These are phyloP conservation scores for Eucalyptus sp. DNA, from an alignment of 345 rosid species.

Conservation along the genomic window DNA sequence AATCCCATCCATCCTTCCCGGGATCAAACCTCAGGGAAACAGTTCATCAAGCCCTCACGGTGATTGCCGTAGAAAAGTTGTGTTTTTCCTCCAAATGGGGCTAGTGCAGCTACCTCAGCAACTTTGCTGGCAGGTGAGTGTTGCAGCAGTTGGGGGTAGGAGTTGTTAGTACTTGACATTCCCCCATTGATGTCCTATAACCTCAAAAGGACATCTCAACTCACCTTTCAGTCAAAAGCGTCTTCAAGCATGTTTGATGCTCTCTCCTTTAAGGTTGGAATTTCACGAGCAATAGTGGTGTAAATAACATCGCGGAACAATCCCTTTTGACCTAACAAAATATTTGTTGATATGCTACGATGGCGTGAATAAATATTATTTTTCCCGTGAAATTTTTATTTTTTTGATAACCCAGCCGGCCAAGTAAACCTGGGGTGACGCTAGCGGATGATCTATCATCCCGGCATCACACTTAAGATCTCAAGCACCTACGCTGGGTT, in stretches of 20 bases:
- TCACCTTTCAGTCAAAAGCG: background rate
- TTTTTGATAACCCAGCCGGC: too few relatives aligned
- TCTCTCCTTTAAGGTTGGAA: background rate
- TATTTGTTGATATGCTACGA: background rate
- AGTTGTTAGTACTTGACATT: background rate
- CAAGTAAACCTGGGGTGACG: too few relatives aligned
- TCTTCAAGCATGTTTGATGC: background rate
- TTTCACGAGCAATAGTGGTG: background rate
- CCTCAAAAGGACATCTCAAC: background rate
- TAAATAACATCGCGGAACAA: background rate
- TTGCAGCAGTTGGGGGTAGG: background rate
- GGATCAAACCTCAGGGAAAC: background rate
- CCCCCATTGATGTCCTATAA: background rate
- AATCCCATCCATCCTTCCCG: background rate
- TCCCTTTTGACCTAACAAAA: background rate
- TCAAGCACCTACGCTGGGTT: too few relatives aligned
- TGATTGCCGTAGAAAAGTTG: background rate
- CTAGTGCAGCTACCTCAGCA: background rate
- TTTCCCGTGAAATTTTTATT: background rate
- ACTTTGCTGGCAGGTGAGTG: background rate
- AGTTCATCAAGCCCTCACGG: background rate
- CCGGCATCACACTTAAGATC: too few relatives aligned
- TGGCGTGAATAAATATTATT: fast-evolving
- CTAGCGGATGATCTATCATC: too few relatives aligned
- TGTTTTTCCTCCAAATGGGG: background rate